Evolutionary conservation across 2,329 filamentous ascomycete genomes (phyloP).

Genomic region (Trichophyton mentagrophytes): DNA sequence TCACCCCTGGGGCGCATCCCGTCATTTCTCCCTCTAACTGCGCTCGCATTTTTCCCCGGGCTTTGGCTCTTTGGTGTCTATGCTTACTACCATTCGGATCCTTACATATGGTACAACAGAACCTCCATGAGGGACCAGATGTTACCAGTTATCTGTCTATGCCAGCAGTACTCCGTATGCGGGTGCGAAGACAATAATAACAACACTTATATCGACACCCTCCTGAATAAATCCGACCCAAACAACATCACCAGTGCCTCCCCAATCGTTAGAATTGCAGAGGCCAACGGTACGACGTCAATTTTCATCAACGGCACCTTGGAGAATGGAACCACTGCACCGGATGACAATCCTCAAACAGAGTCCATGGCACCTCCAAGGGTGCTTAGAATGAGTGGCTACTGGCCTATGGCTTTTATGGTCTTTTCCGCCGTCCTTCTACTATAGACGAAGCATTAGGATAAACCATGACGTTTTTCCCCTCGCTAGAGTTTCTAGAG

Average conservation of each 20-base stretch:
- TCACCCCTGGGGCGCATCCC: constrained; percentile 39
- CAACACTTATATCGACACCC: constrained; percentile 29
- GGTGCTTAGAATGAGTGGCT: constrained; percentile 26
- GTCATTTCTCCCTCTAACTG: constrained; percentile 36
- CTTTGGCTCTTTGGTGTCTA: constrained; percentile 45
- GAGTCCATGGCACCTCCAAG: constrained; percentile 14
- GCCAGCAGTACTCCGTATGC: constrained; percentile 41
- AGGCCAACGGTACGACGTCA: constrained; percentile 32
- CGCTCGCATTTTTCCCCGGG: constrained; percentile 38
- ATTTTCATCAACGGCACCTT: constrained; percentile 39
- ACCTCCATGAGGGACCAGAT: constrained; percentile 36
- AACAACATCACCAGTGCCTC: constrained; percentile 24
- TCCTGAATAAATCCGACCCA: constrained; percentile 31
- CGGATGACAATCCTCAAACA: constrained; percentile 18
- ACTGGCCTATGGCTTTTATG: constrained; percentile 31
- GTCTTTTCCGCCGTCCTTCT: constrained; percentile 26
- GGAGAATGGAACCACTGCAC: constrained; percentile 33
- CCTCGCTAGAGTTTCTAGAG: too few species aligned
- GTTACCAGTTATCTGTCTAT: constrained; percentile 44
- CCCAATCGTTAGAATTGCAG: constrained; percentile 25
- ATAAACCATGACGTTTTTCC: neutral
- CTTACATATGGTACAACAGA: constrained; percentile 37
- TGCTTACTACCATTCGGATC: constrained; percentile 41
- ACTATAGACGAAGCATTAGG: constrained; percentile 17
- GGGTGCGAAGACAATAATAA: constrained; percentile 44